Conservation (phyloP, 1,284 basidiomycete species). For the Erythrobasidium hasegawianum region DNA sequence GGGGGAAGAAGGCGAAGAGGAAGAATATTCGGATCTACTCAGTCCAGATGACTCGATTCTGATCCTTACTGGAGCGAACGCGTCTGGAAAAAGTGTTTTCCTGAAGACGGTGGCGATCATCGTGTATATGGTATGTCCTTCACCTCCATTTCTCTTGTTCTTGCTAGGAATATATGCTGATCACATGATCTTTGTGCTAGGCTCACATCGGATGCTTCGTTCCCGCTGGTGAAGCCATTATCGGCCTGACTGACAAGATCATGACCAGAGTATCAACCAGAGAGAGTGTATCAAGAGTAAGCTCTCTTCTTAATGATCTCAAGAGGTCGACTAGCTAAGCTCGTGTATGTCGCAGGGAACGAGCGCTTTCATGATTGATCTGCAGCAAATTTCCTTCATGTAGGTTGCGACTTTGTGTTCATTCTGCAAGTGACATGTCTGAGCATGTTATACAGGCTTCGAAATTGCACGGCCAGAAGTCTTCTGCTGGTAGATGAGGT, state of each 20-base stretch:
- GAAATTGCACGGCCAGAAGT: constrained; percentile 75
- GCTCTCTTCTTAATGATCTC: not conserved
- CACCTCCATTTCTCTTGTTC: too few species aligned
- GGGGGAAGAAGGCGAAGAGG: constrained; percentile 8
- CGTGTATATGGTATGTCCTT: constrained; percentile 64
- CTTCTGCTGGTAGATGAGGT: constrained; percentile 77
- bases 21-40: constrained; percentile 19
- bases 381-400: constrained; percentile 74
- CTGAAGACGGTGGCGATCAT: constrained; percentile 89
- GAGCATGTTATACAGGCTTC: constrained; percentile 65
- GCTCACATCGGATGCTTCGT: constrained; percentile 82
- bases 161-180: too few species aligned
- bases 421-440: too few species aligned
- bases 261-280: constrained; percentile 85
- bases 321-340: not conserved
- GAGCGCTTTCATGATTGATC: constrained; percentile 94
- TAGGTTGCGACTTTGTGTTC: not conserved
- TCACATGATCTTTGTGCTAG: too few species aligned
- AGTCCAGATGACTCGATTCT: constrained; percentile 32
- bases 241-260: constrained; percentile 87
- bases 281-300: constrained; percentile 79
- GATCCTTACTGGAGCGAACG: constrained; percentile 41
- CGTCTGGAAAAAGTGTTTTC: constrained; percentile 70
- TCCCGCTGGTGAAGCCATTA: constrained; percentile 71
- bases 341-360: too few species aligned